Conservation (phyloP, 2,329 filamentous ascomycete species). For the Sarocladiaceae sp. region DNA sequence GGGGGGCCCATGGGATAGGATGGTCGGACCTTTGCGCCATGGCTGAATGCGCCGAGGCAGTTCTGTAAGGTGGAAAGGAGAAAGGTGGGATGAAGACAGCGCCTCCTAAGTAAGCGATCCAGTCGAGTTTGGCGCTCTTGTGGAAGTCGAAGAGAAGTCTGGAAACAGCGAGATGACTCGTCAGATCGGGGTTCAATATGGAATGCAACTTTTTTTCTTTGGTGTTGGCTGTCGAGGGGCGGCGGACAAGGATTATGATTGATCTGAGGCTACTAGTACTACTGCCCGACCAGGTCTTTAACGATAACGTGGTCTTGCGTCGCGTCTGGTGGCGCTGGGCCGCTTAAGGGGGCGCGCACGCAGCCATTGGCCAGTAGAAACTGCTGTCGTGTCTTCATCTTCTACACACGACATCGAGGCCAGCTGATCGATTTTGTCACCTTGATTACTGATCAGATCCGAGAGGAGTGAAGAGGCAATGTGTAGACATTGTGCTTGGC, state of each 20-base stretch:
- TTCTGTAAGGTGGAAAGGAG: neutral
- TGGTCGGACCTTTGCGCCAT: conserved; percentile 30
- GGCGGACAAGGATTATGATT: conserved; percentile 8
- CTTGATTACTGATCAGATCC: too few species aligned
- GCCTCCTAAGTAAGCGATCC: neutral
- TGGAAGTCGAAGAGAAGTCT: too few species aligned
- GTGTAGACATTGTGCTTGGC: too few species aligned
- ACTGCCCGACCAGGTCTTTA: too few species aligned
- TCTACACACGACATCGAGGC: too few species aligned
- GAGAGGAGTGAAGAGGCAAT: too few species aligned
- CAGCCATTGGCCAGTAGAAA: conserved; percentile 6
- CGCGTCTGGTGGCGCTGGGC: conserved; percentile 2
- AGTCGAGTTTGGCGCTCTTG: too few species aligned
- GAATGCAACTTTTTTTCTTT: conserved; percentile 1
- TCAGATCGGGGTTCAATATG: too few species aligned
- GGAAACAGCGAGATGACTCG: too few species aligned
- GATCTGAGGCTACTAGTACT: conserved; percentile 9
- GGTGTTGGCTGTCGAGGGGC: conserved; percentile 2
- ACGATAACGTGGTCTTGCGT: conserved; percentile 9
- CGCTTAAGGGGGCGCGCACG: neutral
- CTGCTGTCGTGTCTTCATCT: conserved; percentile 3
- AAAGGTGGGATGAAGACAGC: neutral
- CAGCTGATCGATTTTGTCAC: too few species aligned
- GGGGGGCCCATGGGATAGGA: neutral
- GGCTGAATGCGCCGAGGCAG: conserved; percentile 11